Conservation (phyloP, 73 alveolate species). For the Durusdinium trenchii region DNA sequence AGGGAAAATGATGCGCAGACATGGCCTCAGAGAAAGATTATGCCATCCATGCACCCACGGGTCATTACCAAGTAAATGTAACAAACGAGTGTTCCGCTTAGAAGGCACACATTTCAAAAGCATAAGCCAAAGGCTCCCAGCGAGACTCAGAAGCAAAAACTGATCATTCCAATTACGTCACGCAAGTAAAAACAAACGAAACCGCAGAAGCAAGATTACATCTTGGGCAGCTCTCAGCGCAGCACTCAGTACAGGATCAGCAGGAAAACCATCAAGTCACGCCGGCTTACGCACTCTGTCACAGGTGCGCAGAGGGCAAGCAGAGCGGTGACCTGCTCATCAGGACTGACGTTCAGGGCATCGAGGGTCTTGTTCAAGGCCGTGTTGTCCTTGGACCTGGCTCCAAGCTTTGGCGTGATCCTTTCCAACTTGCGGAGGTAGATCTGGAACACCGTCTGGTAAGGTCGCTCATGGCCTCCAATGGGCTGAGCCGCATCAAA, state of each 20-base stretch:
- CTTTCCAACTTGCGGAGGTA: neutral
- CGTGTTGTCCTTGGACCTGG: neutral
- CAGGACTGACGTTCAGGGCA: constrained; percentile 17
- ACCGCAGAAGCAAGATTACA: neutral
- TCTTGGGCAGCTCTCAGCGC: constrained; percentile 29
- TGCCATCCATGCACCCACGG: neutral
- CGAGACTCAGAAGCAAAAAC: neutral
- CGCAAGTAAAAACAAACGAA: neutral
- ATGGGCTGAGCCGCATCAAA: neutral
- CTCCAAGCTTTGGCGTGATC: neutral
- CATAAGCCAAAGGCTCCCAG: constrained; percentile 35
- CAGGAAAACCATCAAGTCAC: neutral
- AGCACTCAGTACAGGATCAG: neutral
- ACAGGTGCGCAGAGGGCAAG: constrained; percentile 27
- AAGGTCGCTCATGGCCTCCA: constrained; percentile 20
- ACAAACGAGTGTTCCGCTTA: neutral
- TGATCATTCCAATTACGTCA: neutral
- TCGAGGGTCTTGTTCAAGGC: neutral
- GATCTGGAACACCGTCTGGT: constrained; percentile 13
- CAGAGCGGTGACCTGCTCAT: neutral
- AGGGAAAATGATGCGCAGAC: neutral
- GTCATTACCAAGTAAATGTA: neutral
- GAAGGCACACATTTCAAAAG: neutral
- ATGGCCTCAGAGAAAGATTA: neutral
- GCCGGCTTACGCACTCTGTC: neutral